These are phyloP conservation scores for Metschnikowia orientalis DNA, from an alignment of 805 yeast species.

Conservation along the genomic window DNA sequence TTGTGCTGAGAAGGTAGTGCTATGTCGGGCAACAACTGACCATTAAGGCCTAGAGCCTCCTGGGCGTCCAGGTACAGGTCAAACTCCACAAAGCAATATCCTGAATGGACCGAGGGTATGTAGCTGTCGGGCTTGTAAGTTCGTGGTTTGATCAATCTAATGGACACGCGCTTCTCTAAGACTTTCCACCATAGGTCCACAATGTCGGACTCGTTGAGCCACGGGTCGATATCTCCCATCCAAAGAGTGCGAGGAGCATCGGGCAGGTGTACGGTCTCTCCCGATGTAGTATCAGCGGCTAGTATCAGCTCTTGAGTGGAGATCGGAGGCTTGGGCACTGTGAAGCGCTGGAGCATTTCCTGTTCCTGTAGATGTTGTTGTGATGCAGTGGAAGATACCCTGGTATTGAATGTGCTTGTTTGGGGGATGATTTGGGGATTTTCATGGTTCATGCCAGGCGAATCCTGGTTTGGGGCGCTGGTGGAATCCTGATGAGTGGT, in stretches of 20 bases:
- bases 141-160: conserved; percentile 58
- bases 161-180: conserved; percentile 52
- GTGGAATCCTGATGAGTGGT: no score
- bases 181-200: conserved; percentile 55
- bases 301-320: conserved; percentile 34
- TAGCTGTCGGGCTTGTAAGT: conserved; percentile 16
- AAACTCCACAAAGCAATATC: conserved; percentile 78
- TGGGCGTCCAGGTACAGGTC: conserved; percentile 65
- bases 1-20: conserved; percentile 43
- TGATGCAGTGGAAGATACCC: conserved; percentile 29
- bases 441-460: no score
- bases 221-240: conserved; percentile 87
- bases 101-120: conserved; percentile 37
- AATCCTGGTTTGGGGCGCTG: no score
- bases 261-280: conserved; percentile 4
- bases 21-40: conserved; percentile 57
- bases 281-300: conserved; percentile 22
- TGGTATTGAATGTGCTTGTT: conserved; percentile 5
- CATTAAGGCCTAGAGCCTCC: conserved; percentile 62
- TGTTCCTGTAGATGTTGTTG: conserved; percentile 43
- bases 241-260: conserved; percentile 63
- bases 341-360: conserved; percentile 34
- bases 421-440: background rate
- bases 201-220: conserved; percentile 62
- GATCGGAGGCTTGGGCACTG: conserved; percentile 41